Conservation (phyloP, 371 early-diverging fungal species). For the Chytridium lagenaria region DNA sequence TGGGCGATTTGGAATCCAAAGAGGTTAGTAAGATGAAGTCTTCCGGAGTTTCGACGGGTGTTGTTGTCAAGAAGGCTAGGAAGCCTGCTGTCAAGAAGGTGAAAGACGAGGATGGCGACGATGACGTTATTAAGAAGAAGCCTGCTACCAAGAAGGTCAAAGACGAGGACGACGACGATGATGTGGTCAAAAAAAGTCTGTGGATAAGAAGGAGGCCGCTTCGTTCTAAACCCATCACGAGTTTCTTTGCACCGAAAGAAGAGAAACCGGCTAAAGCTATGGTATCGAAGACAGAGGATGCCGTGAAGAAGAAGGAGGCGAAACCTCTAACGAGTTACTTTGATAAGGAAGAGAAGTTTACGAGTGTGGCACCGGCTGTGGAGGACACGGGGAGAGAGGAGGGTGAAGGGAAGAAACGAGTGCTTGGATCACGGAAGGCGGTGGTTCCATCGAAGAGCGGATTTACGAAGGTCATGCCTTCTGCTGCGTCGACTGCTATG, state of each 20-base stretch:
- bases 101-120: background rate
- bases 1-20: constrained; percentile 28
- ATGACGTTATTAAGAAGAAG: background rate
- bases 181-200: background rate
- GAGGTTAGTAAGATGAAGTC: background rate
- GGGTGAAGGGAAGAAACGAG: no score
- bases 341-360: no score
- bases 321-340: no score
- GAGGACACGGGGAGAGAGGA: no score
- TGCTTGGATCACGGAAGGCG: background rate
- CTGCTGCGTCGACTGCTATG: background rate
- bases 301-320: background rate
- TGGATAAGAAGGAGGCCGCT: background rate
- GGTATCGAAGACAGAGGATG: background rate
- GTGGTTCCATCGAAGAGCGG: background rate
- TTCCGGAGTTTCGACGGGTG: background rate
- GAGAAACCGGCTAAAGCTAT: background rate
- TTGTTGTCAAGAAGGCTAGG: constrained; percentile 28
- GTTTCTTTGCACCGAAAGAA: background rate
- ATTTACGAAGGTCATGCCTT: background rate
- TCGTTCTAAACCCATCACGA: background rate
- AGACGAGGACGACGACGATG: background rate
- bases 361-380: no score
- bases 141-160: background rate
- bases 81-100: constrained; percentile 17